A percentile compares a stretch with the other conserved stretches of the same genome.
Evolutionary conservation across 805 yeast species (phyloP).

Genomic region (Candida easanensis): DNA sequence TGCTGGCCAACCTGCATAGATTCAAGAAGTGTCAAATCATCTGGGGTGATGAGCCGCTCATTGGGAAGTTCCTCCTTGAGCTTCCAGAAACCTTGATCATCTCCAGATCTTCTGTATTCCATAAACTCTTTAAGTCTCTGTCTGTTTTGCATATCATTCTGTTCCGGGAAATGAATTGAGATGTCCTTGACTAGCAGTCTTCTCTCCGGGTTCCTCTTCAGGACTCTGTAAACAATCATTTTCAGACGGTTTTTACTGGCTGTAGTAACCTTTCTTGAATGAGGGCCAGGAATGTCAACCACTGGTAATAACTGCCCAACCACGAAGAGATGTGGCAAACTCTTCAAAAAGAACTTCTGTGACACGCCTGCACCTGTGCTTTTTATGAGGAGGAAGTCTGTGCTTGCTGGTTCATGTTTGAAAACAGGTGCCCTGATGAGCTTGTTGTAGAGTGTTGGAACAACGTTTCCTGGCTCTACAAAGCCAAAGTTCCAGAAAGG

Average conservation of each 20-base stretch:
- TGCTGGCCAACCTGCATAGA: slow-evolving; percentile 95
- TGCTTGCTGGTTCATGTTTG: slow-evolving; percentile 71
- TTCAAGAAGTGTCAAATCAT: slow-evolving; percentile 82
- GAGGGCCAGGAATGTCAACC: slow-evolving; percentile 95
- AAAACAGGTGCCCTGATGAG: slow-evolving; percentile 91
- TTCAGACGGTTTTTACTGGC: slow-evolving; percentile 86
- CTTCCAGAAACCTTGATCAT: slow-evolving; percentile 95
- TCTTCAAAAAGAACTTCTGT: slow-evolving; percentile 65
- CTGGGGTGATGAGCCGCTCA: slow-evolving; percentile 85
- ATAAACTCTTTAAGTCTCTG: slow-evolving; percentile 94
- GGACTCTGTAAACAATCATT: slow-evolving; percentile 88
- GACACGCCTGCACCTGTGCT: slow-evolving; percentile 75
- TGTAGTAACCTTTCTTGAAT: slow-evolving; percentile 91
- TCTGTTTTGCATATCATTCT: slow-evolving; percentile 94
- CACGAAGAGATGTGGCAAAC: slow-evolving; percentile 69
- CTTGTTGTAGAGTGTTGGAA: slow-evolving; percentile 89
- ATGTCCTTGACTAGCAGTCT: slow-evolving; percentile 84
- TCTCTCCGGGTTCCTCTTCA: slow-evolving; percentile 70
- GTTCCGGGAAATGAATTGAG: slow-evolving; percentile 91
- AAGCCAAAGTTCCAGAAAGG: slow-evolving; percentile 99
- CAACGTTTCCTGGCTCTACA: slow-evolving; percentile 91
- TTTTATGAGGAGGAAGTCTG: slow-evolving; percentile 80
- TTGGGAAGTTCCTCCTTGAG: slow-evolving; percentile 72
- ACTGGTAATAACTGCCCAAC: slow-evolving; percentile 95
- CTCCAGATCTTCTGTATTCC: slow-evolving; percentile 94